Evolutionary conservation across 108 stramenopile genomes (phyloP), one percentile per base, ranked within the genome.

Genomic region (Cyclostephanos tholiformis): DNA sequence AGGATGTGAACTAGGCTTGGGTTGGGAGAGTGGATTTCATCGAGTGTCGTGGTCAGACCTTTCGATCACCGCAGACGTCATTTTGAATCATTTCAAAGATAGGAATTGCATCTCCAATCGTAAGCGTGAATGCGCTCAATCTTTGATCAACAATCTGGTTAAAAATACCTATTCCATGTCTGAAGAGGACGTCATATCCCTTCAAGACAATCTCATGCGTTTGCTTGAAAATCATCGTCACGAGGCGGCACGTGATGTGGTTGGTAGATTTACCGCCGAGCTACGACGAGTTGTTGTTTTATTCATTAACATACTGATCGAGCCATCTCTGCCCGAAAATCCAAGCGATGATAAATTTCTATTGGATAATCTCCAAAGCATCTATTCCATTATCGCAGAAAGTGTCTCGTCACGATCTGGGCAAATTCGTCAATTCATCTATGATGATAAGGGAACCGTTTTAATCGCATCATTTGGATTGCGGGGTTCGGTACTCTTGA

Each of bases 381-480:
- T 72, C 27, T 72, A 56, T 67, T 38, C 66, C 23, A 72, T 68
- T 16, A 29, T 72, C 4, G 26, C 49, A 8, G 67, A 72, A 23
- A 68, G 71, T 58, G 65, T 72, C 46, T 36, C 66, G 27, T 68
- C 71, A 27, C 65, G 65, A 38, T 62, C 68, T 8, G 85, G 85
- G 50, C 85, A 86, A 46, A 48, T 86, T 17, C 69, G 85, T 23
- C 82, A 86, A 48, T 86, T 84, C 68, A 86, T 86, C 50, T 68
- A 80, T 4, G 86, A 83, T 44, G 82, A 86, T 65, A 86, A 84
- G 62, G 85, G 75, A 46, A 75, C 71, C 26, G 71, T 72, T 23
- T 72, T 67, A 20, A 72, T 72, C 57, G 71, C 71, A 38, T 55
- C 67, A 32, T 72, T 72, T 41, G 71, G 71, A 53, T 53, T 72